Conservation (phyloP, 75 land plant species). For the Adiantum capillusveneris region DNA sequence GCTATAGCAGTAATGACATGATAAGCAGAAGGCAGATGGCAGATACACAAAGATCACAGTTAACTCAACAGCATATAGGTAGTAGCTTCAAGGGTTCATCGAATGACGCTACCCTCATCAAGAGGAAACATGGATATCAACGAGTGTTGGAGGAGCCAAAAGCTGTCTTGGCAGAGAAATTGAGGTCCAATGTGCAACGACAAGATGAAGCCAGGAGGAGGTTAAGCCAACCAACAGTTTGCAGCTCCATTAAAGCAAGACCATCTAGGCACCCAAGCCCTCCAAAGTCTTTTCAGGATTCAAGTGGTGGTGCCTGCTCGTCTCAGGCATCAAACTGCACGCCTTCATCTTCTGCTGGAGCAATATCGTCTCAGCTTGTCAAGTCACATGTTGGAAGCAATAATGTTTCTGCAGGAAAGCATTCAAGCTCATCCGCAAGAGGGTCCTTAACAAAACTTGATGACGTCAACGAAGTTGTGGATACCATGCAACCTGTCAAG, state of each 20-base stretch:
- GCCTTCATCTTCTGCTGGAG: background rate
- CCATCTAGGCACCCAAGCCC: slow-evolving; percentile 2
- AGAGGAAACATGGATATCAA: no score
- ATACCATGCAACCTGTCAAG: no score
- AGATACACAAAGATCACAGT: no score
- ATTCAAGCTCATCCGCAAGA: background rate
- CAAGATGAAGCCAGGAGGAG: background rate
- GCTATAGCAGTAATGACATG: no score
- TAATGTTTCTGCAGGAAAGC: background rate
- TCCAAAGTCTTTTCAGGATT: background rate
- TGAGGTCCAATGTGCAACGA: no score
- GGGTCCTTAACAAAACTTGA: background rate
- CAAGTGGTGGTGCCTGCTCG: background rate
- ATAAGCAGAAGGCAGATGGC: no score
- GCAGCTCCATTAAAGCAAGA: background rate
- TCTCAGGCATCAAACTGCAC: background rate
- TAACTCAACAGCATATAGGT: no score
- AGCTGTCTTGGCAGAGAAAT: no score
- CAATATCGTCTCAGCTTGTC: background rate
- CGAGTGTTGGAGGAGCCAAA: no score
- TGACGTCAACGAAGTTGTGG: background rate
- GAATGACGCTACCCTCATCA: no score
- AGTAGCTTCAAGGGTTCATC: no score
- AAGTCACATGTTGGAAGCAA: background rate
- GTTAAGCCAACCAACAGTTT: background rate